Conservation (phyloP, 23 red algal species). For the Agarophyton chilense region DNA sequence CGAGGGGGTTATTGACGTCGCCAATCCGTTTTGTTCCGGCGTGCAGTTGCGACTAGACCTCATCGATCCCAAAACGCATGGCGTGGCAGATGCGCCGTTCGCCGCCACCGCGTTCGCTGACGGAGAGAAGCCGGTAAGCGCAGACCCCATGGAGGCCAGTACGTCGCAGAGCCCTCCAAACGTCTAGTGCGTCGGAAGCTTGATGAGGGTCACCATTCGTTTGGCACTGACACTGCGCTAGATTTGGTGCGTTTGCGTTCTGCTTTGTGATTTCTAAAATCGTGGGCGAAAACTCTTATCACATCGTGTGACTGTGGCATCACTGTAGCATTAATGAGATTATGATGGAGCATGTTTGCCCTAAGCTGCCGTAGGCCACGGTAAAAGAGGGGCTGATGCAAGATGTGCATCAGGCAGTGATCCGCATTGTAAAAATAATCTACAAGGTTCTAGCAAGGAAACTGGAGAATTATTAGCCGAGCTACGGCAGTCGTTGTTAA, state of each 20-base stretch:
- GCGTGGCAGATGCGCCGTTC: conserved; percentile 21
- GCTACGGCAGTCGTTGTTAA: conserved; percentile 13
- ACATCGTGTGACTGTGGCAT: conserved; percentile 24
- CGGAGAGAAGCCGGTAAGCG: background rate
- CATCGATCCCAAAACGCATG: conserved; percentile 17
- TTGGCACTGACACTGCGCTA: conserved; percentile 9
- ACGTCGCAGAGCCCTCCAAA: background rate
- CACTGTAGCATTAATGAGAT: conserved; percentile 6
- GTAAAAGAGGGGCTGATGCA: background rate
- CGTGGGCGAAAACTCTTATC: conserved; percentile 9
- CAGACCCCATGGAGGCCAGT: conserved; percentile 24
- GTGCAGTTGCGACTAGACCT: background rate
- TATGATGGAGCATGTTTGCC: background rate
- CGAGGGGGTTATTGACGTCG: conserved; percentile 23
- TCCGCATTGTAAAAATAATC: background rate
- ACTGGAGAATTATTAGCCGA: conserved; percentile 28
- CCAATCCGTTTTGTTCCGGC: background rate
- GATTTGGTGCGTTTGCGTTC: conserved; percentile 20
- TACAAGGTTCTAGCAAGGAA: conserved; percentile 5
- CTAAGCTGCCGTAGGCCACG: background rate
- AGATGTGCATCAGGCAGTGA: conserved; percentile 2
- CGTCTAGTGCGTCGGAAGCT: background rate
- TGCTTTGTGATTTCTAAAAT: background rate
- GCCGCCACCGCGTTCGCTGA: background rate
- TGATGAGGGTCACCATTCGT: background rate